phyloP scores from a whole-genome alignment of 371 early-diverging fungal species.

The Apophysomyces ossiformis region DNA sequence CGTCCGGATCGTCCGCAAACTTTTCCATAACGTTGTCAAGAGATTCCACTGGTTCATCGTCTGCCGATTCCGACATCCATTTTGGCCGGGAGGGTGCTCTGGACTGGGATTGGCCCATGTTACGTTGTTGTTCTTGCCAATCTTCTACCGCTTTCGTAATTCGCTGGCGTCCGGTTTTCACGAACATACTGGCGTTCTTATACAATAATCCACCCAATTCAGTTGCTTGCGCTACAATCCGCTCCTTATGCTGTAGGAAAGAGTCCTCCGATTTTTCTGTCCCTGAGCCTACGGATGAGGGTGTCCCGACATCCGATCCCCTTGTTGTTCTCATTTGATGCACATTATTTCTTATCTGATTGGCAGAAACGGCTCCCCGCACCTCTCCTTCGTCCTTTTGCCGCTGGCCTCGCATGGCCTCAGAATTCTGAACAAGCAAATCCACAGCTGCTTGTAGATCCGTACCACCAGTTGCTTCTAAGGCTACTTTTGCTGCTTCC shows the following conservation, averaged over 20 bases:
- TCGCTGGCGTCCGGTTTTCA: constrained; percentile 72
- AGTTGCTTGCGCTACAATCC: constrained; percentile 68
- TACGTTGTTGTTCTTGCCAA: constrained; percentile 58
- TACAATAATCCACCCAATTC: constrained; percentile 73
- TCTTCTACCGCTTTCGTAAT: constrained; percentile 70
- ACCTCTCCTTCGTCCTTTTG: too few relatives aligned
- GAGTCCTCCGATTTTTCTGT: constrained; percentile 19
- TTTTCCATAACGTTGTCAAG: constrained; percentile 28
- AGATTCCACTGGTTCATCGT: constrained; percentile 33
- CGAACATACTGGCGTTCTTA: constrained; percentile 73
- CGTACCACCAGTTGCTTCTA: constrained; percentile 61
- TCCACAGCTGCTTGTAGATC: constrained; percentile 71
- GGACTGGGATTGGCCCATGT: constrained; percentile 47
- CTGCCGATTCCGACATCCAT: constrained; percentile 44
- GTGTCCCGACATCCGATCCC: not conserved
- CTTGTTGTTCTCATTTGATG: constrained; percentile 7
- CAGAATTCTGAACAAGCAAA: constrained; percentile 64
- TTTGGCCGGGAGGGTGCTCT: constrained; percentile 30
- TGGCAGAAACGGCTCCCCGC: too few relatives aligned
- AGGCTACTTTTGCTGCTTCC: constrained; percentile 65
- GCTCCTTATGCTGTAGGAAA: constrained; percentile 63
- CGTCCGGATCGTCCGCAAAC: constrained; percentile 23
- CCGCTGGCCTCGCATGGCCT: constrained; percentile 26
- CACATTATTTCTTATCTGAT: too few relatives aligned
- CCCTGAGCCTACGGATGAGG: constrained; percentile 3